Percentiles rank a stretch among this genome's conserved stretches.
These are phyloP conservation scores for Solanum sejunctum DNA, from an alignment of 257 asterid species.

Conservation along the genomic window DNA sequence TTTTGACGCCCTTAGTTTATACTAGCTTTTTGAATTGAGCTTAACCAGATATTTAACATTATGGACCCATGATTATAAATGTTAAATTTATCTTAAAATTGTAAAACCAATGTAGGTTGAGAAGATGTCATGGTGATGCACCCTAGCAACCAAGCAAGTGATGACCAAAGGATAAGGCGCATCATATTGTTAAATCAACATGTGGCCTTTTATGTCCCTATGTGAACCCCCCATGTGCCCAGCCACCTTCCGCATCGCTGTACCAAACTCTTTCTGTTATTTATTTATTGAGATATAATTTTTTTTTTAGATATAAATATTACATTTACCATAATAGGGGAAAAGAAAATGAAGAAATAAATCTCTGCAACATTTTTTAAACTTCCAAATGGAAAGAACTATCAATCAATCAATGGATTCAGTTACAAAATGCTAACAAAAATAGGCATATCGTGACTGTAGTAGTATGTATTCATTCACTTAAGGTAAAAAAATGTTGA, in stretches of 20 bases:
- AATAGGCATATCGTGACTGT: background rate
- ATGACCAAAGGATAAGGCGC: background rate
- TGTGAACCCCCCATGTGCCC: slow-evolving; percentile 6
- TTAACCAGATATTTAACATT: background rate
- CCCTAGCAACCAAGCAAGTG: slow-evolving; percentile 8
- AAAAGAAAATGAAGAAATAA: background rate
- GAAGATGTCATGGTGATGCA: background rate
- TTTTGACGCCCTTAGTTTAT: no score
- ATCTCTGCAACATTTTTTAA: background rate
- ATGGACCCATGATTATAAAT: background rate
- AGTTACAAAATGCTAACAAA: background rate
- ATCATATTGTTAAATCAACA: background rate
- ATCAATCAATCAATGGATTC: background rate
- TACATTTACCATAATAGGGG: background rate
- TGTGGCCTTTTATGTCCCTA: background rate
- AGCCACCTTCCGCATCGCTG: slow-evolving; percentile 1
- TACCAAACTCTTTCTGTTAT: background rate
- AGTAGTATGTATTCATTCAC: background rate
- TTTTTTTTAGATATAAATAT: no score
- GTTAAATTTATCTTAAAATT: background rate
- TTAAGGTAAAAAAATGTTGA: background rate
- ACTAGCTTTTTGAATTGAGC: background rate
- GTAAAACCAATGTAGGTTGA: background rate
- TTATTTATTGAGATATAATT: no score
- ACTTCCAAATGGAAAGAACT: background rate